Percentiles rank a stretch among this genome's conserved stretches.
These are phyloP conservation scores for Sporothrix dimorphospora DNA, from an alignment of 2,329 filamentous ascomycete species.

Conservation along the genomic window DNA sequence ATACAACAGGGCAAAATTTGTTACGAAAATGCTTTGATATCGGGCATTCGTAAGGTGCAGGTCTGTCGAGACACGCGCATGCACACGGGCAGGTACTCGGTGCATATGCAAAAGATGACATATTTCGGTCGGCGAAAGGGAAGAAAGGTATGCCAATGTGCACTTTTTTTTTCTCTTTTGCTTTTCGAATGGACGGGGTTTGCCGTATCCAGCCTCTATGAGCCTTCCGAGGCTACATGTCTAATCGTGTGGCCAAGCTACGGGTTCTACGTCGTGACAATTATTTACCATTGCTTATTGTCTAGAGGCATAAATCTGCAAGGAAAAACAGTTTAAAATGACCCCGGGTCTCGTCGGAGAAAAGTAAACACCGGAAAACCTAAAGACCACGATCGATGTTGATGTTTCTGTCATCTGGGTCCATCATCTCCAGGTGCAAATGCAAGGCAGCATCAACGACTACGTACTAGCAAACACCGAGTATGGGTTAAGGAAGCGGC, in stretches of 20 bases:
- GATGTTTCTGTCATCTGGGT: no score
- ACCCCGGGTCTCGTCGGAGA: no score
- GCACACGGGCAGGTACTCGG: background rate
- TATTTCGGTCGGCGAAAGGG: background rate
- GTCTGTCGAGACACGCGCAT: background rate
- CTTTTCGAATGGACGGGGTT: background rate
- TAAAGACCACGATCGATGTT: no score
- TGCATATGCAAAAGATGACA: background rate
- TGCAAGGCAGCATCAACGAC: no score
- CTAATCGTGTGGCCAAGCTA: background rate
- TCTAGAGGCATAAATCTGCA: no score
- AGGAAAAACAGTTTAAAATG: no score
- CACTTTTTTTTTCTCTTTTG: background rate
- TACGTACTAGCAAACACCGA: no score
- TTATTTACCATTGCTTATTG: background rate
- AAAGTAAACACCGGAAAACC: background rate
- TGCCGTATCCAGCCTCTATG: background rate
- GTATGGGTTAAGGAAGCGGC: no score
- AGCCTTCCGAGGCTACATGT: background rate
- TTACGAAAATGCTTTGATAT: background rate
- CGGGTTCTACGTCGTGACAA: background rate
- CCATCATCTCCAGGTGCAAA: no score
- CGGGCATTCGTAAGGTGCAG: background rate
- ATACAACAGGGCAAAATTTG: background rate
- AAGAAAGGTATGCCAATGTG: background rate